Base-by-base conservation (phyloP, 805 yeast species). In the Saturnispora hagleri region DNA sequence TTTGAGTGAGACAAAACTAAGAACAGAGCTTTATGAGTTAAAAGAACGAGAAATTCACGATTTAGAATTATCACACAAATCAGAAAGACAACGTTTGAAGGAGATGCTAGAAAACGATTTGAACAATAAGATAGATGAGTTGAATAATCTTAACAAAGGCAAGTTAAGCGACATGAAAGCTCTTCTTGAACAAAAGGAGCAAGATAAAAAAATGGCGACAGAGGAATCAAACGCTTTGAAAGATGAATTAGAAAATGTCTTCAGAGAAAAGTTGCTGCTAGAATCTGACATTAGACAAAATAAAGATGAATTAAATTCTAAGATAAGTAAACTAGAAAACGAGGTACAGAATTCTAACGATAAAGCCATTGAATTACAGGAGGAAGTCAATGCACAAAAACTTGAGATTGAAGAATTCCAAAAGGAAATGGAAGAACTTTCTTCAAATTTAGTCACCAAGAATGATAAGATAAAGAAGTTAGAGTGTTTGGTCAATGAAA, bases 21-120 rank as follows among this genome's bases (percentile, higher is more conserved):
- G 73, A 53, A 51, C 47, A 8, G 60, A 63, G 46, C 31, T 63
- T 20, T 63, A 61, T 34, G 59, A 63, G 20, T 3, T 17, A 22
- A 35, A 35, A 9, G 72, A 66, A 27, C 69, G 68, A 51, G 67
- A 67, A 46, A 58, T 70, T 6, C 63, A 67, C n/a, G 71, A 74
- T 24, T 63, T 74, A 33, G 69, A 68, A 3, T 55, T 57, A 1
- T 64, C 68, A 36, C 65, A 74, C 47, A 60, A 62, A 28, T 52
- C 58, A 10, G 67, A 69, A 22, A 41, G 73, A 1, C 61, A 61
- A n/a, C 64, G 66, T 4, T 46, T 73, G 10, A 67, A 65, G 46
- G 68, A 64, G 45, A 63, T 61, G 22, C 53, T 70, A 13, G 64
- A 71, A 0, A 55, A 54, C n/a, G 66, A 65, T 36, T 69, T 69